Base-by-base conservation (phyloP, 2,329 filamentous ascomycete genomes). In the Triangularia setosa region DNA sequence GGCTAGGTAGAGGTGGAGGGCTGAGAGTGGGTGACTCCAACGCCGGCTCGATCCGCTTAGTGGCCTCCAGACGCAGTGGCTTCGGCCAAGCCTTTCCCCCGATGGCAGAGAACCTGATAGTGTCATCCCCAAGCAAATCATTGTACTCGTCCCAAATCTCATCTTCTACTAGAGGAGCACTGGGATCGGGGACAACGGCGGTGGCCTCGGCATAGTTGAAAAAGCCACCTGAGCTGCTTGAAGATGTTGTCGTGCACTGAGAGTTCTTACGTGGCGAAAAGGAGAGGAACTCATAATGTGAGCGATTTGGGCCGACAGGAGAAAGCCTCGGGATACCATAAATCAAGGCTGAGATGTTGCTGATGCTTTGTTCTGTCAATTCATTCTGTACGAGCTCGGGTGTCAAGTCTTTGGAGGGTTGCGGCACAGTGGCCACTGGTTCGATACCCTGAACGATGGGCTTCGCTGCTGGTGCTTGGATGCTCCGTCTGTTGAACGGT, bases 121-220 rank as follows among this genome's bases (percentile, higher is more conserved):
- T 73, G 9, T 81, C 83, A 11, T 91, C 88, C 60, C 91, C 90
- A 61, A 97, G 84, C 12, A 97, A 79, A 71, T 97, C 94, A 69
- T 98, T 89, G 73, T 96, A 97, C 76, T 96, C 94, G 60, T 93
- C 89, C 94, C 94, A 98, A 1, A 97, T 84, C 73, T 97, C 94
- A 71, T 97, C 94, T 69, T 96, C 91, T 0, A 80, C 86, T 3
- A 89, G 82, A 0, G 86, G 88, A 3, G 87, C 86, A 54, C 80
- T 81, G 1, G 85, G 81, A 2, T 80, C 78, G 0, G 90, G 90
- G 23, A 90, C 80, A 2, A 92, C 78, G 6, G 90, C 88, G 16
- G 87, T 90, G 3, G 52, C 21, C 5, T 84, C 84, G 12, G 83
- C 81, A 67, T 84, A 87, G 62, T 84, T 87, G 59, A 83, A 79